Evolutionary conservation across 202 grass and related monocot species (phyloP).

Genomic region (Alloteropsis angusta): DNA sequence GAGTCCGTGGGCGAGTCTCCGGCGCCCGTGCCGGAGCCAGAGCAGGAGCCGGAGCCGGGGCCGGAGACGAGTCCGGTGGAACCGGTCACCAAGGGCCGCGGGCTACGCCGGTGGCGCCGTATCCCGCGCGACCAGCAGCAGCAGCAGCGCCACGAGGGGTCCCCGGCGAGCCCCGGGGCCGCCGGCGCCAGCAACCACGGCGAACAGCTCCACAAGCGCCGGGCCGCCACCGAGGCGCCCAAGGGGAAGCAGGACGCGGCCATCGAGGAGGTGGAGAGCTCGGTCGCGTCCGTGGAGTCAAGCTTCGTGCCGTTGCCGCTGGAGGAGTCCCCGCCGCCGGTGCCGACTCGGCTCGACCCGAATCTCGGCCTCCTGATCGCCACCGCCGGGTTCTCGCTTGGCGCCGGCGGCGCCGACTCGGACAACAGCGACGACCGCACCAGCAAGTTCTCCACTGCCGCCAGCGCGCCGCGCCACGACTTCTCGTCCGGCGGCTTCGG

Average conservation of each 20-base stretch:
- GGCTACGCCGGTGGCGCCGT: slow-evolving; percentile 77
- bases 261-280: slow-evolving; percentile 41
- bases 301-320: slow-evolving; percentile 16
- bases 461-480: slow-evolving; percentile 47
- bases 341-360: slow-evolving; percentile 33
- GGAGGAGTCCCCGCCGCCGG: slow-evolving; percentile 25
- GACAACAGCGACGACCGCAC: slow-evolving; percentile 70
- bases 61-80: neutral
- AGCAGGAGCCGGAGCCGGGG: neutral
- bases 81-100: slow-evolving; percentile 38
- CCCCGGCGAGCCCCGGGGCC: slow-evolving; percentile 14
- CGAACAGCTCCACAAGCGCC: slow-evolving; percentile 60
- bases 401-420: slow-evolving; percentile 45
- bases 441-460: slow-evolving; percentile 55
- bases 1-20: slow-evolving; percentile 34
- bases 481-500: slow-evolving; percentile 33
- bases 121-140: slow-evolving; percentile 58
- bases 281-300: slow-evolving; percentile 56
- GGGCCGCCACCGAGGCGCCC: slow-evolving; percentile 22
- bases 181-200: neutral
- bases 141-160: slow-evolving; percentile 23
- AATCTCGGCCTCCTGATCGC: slow-evolving; percentile 49
- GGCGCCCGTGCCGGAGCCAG: neutral
- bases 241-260: slow-evolving; percentile 35
- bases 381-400: slow-evolving; percentile 53